Conservation (phyloP, 441 rosid species). For the Flueggea neowawraea region DNA sequence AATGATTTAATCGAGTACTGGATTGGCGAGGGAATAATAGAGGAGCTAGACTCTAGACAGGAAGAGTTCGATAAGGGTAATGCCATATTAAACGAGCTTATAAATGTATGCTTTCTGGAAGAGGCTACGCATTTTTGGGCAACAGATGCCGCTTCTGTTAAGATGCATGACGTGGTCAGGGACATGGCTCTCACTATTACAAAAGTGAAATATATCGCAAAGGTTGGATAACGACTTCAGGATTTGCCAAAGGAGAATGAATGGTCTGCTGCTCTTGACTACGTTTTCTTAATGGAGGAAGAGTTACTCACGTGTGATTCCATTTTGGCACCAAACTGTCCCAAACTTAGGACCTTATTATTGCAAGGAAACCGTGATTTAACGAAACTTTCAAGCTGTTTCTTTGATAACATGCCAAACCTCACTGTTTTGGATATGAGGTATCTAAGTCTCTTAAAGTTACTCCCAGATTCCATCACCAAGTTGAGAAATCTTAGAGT, state of each 20-base stretch:
- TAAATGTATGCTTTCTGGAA: background rate
- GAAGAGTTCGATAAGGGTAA: no score
- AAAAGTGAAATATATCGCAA: slow-evolving; percentile 5
- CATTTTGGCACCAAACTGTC: slow-evolving; percentile 3
- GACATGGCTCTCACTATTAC: slow-evolving; percentile 15
- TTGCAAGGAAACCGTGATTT: background rate
- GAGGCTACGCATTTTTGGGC: no score
- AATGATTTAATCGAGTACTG: no score
- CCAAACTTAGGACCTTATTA: slow-evolving; percentile 9
- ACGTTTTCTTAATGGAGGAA: slow-evolving; percentile 15
- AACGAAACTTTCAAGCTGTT: background rate
- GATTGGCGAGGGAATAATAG: no score
- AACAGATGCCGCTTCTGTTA: background rate
- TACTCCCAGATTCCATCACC: background rate
- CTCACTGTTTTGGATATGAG: background rate
- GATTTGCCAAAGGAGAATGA: slow-evolving; percentile 12
- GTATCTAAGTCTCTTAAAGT: background rate
- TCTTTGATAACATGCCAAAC: background rate
- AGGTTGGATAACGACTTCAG: slow-evolving; percentile 7
- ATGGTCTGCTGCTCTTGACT: slow-evolving; percentile 13
- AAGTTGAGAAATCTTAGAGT: background rate
- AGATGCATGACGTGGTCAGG: slow-evolving; percentile 22
- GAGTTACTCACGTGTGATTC: background rate
- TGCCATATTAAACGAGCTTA: background rate
- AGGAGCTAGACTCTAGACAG: no score